Base-by-base conservation (phyloP, 148 eudicot genomes). In the Rheum nobile region DNA sequence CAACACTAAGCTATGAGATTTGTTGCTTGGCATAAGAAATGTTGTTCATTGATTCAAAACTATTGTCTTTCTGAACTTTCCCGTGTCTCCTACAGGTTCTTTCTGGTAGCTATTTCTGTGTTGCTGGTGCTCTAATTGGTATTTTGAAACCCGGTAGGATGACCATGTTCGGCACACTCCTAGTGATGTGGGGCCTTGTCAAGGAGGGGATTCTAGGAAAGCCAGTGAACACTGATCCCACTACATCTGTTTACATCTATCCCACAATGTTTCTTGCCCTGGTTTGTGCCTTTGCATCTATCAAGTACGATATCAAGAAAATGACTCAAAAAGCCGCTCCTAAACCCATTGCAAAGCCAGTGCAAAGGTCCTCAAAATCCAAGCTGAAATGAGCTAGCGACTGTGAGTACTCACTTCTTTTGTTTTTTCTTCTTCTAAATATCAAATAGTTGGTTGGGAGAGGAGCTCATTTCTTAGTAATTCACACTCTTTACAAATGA, bases 91-190 rank as follows among this genome's bases (percentile, higher is more conserved):
- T 67, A 29, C 82, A 95, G 99, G 99, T 95, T 78, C 92, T 95
- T 80, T 91, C 92, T 37, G 99, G 99, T 31, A 95, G 99, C 83
- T 95, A 90, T 81, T 95, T 95, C 79, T 82, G 89, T 65, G 97
- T 95, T 47, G 97, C 99, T 8, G 99, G 97, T 54, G 90, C 93
- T 21, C 34, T 90, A 9, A 80, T 95, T 39, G 92, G 92, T 69
- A 2, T 91, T 9, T 52, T 91, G 47, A 95, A 91, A 83, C 89
- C 96, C 1, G 93, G 97, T 61, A 88, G 98, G 75, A 95, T 95
- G 98, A 95, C 93, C 90, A 91, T 95, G 98, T 95, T 91, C 71
- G 98, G 98, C 44, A 90, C 96, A 13, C 94, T 95, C 59, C 76
- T 95, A 34, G 81, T 95, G 4, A 78, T 88, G 9, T 91, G 98